A percentile compares a stretch with the other conserved stretches of the same genome.
Conservation (phyloP, 148 eudicot species). For the Simmondsia chinensis region DNA sequence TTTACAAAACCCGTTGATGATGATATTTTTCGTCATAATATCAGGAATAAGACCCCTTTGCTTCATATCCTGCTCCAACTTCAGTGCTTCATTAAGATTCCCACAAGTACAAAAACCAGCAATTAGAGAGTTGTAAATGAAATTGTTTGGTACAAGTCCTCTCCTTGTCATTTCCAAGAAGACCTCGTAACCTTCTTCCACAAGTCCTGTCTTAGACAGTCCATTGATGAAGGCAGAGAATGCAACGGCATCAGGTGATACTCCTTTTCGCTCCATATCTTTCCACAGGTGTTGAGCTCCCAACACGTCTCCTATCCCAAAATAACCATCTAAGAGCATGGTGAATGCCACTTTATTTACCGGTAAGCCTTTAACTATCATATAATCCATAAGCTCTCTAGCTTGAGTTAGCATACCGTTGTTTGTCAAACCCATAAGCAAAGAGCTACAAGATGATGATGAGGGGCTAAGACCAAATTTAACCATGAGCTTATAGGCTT, state of each 20-base stretch:
- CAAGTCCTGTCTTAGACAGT: slow-evolving; percentile 55
- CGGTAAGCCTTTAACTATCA: slow-evolving; percentile 55
- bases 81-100: slow-evolving; percentile 46
- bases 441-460: slow-evolving; percentile 65
- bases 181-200: slow-evolving; percentile 50
- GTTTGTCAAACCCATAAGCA: slow-evolving; percentile 55
- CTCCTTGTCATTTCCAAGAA: slow-evolving; percentile 50
- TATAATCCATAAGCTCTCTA: slow-evolving; percentile 44
- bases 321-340: slow-evolving; percentile 63
- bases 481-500: slow-evolving; percentile 51
- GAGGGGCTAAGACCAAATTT: slow-evolving; percentile 57
- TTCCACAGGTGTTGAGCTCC: slow-evolving; percentile 75
- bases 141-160: slow-evolving; percentile 78
- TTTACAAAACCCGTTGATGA: slow-evolving; percentile 74
- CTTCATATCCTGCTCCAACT: slow-evolving; percentile 75
- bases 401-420: slow-evolving; percentile 66
- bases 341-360: slow-evolving; percentile 75
- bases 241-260: slow-evolving; percentile 77
- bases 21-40: slow-evolving; percentile 54
- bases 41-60: slow-evolving; percentile 66
- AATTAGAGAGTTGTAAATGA: slow-evolving; percentile 74
- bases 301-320: slow-evolving; percentile 41
- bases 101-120: slow-evolving; percentile 51
- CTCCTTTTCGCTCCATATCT: slow-evolving; percentile 46
- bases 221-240: slow-evolving; percentile 78